Conservation (phyloP, 2,329 filamentous ascomycete species). For the Fusarium sp. region DNA sequence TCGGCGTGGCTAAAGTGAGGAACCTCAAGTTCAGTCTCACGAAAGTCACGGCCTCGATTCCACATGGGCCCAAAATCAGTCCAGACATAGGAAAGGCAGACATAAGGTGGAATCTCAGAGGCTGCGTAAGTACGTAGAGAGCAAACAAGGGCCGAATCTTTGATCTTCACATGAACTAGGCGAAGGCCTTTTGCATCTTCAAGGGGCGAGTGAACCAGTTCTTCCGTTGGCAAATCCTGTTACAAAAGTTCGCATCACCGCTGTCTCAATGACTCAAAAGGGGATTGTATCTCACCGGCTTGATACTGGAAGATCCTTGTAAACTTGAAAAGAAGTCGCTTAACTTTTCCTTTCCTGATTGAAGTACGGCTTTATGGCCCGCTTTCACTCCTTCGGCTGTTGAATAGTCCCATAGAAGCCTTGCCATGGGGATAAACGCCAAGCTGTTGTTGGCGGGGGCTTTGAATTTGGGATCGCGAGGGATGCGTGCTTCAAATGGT, state of each 20-base stretch:
- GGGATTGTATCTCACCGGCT: not conserved
- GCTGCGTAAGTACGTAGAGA: not conserved
- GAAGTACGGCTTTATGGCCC: not conserved
- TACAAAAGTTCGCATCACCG: not conserved
- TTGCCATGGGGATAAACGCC: not conserved
- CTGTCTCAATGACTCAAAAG: accelerated
- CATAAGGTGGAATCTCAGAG: conserved; percentile 5
- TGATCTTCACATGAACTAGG: not conserved
- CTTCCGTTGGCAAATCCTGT: not conserved
- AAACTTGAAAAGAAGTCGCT: not conserved
- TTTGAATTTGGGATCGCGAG: conserved; percentile 10
- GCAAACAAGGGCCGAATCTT: not conserved
- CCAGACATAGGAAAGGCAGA: conserved; percentile 25
- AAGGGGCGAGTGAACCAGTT: conserved; percentile 1
- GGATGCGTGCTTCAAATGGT: conserved; percentile 11
- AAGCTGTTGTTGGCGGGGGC: not conserved
- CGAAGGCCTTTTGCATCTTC: not conserved
- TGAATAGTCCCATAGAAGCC: conserved; percentile 6
- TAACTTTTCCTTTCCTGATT: conserved; percentile 5
- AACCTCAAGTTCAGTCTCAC: conserved; percentile 13
- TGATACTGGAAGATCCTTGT: not conserved
- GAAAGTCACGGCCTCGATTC: conserved; percentile 15
- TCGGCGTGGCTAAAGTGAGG: conserved; percentile 13
- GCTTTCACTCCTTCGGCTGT: conserved; percentile 21
- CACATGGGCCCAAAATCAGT: conserved; percentile 17